A percentile compares a stretch with the other conserved stretches of the same genome.
These are phyloP conservation scores for Mucor circinelloides DNA, from an alignment of 371 early-diverging fungal species.

Conservation along the genomic window DNA sequence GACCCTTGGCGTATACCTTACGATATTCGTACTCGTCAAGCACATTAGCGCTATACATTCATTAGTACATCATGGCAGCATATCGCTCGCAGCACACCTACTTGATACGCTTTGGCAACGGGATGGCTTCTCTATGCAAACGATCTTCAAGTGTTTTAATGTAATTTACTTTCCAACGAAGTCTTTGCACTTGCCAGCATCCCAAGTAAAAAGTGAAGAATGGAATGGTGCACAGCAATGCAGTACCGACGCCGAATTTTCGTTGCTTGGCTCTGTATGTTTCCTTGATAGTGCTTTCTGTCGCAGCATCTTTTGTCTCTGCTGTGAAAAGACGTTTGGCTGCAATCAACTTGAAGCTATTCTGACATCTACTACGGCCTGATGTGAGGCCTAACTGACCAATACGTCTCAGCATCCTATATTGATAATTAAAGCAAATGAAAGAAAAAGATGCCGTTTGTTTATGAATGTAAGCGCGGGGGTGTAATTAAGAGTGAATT, in stretches of 20 bases:
- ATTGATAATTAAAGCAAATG: background rate
- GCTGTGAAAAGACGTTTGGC: background rate
- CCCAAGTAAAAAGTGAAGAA: constrained; percentile 84
- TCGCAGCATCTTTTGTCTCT: background rate
- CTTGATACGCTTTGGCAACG: constrained; percentile 71
- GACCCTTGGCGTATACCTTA: constrained; percentile 69
- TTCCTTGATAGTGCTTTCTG: constrained; percentile 12
- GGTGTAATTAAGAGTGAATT: background rate
- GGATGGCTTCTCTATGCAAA: constrained; percentile 65
- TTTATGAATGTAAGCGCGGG: background rate
- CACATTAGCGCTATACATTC: constrained; percentile 36
- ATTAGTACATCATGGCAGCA: background rate
- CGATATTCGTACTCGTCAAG: constrained; percentile 75
- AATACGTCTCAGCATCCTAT: constrained; percentile 7
- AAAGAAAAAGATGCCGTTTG: background rate
- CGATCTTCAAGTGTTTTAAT: constrained; percentile 74
- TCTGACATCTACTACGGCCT: background rate
- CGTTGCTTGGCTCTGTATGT: constrained; percentile 28
- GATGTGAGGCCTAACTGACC: constrained; percentile 11
- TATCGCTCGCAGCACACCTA: constrained; percentile 20
- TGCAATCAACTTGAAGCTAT: background rate
- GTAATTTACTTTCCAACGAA: constrained; percentile 87
- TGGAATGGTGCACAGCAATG: constrained; percentile 66
- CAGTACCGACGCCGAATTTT: constrained; percentile 44
- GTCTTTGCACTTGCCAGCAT: constrained; percentile 89